Base-by-base conservation (phyloP, 2,329 filamentous ascomycete species). In the Scedosporium dehoogii region DNA sequence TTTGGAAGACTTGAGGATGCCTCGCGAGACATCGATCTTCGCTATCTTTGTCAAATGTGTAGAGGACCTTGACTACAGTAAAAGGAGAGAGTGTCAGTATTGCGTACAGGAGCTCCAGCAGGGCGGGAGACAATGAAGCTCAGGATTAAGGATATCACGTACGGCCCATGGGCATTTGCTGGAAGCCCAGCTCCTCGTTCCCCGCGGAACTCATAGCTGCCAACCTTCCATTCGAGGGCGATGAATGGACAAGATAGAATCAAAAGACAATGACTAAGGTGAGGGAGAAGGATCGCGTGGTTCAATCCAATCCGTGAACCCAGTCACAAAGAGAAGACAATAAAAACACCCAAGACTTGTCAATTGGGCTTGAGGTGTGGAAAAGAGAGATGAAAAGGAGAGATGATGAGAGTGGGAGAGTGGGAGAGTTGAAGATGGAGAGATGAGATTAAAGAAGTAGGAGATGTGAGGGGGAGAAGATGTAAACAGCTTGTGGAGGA, bases 31-130 rank as follows among this genome's bases (percentile, higher is more conserved):
- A 97, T 72, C 93, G 92, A 66, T 91, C 88, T 75, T 92, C 92
- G 76, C 86, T 88, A 67, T 93, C 88, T 71, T 88, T 87, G 73
- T 97, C 92, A 76, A 97, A 97, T 38, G 92, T 96, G 76, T 97
- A 99, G 65, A 96, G 87, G 59, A 97, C 89, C 81, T 97, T 97
- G 53, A 62, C 60, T 63, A 61, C 59, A 64, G 60, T 33, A 33
- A 33, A 33, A 33, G 18, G 9, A n/a, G 16, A 18, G 41, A 18
- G 12, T 23, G n/a, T 58, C 56, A 41, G 29, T 14, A 58, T 58
- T 25, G 29, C 3, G 21, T 16, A 38, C 10, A 21, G 27, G n/a
- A 58, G 56, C 18, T 21, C 6, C 44, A n/a, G 44, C 6, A 12
- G 6, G 27, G 29, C 10, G n/a, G n/a, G n/a, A 57, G 18, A 51